Percentiles rank a stretch among this genome's conserved stretches.
phyloP scores from a whole-genome alignment of 768 basidiomycete genomes.

The Mycena venus region DNA sequence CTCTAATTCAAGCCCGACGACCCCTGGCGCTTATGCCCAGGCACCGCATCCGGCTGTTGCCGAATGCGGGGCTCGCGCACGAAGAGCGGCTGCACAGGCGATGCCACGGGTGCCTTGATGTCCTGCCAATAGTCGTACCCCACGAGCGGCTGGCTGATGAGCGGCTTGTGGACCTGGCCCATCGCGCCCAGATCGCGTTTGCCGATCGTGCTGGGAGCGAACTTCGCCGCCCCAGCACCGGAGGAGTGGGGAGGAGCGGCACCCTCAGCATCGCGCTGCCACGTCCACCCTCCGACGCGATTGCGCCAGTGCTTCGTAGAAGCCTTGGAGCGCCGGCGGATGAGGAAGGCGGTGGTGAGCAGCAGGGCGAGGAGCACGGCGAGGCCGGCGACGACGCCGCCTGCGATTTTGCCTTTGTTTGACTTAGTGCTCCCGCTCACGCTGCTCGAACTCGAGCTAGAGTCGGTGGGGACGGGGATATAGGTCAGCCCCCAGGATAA shows the following conservation, averaged over 20 bases:
- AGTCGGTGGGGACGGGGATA: neutral
- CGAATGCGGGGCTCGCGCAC: neutral
- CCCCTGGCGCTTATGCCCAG: neutral
- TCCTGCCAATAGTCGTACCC: neutral
- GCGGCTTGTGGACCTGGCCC: neutral
- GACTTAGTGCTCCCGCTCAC: neutral
- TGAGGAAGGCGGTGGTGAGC: neutral
- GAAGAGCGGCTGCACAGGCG: neutral
- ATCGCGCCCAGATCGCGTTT: neutral
- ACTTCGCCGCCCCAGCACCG: neutral
- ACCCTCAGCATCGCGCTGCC: neutral
- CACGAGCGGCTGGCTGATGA: neutral
- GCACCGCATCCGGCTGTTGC: neutral
- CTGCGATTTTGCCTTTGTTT: neutral
- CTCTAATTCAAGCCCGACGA: neutral
- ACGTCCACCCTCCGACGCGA: neutral
- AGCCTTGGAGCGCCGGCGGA: neutral
- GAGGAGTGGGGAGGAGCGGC: neutral
- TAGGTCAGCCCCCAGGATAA: neutral
- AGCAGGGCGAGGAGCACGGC: neutral
- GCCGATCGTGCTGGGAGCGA: neutral
- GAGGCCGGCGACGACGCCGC: neutral
- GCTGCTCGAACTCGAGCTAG: neutral
- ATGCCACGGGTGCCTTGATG: neutral
- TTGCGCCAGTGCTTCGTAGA: neutral